Conservation (phyloP, 1,139 yeast species). For the Eremothecium cymbalariae region DNA sequence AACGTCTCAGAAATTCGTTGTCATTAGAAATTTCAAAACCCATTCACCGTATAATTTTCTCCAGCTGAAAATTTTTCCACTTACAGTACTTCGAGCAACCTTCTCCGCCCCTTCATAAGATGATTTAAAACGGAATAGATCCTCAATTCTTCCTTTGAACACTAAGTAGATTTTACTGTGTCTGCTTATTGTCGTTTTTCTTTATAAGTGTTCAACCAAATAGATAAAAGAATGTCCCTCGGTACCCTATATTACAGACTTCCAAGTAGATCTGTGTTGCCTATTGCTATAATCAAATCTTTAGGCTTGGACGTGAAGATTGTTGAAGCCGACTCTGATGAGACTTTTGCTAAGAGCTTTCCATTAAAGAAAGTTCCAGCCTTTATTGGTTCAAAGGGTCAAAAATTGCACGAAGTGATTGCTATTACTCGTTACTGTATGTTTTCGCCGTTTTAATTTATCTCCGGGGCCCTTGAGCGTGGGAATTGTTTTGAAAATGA, state of each 20-base stretch:
- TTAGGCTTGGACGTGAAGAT: constrained; percentile 61
- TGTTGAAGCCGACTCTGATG: constrained; percentile 33
- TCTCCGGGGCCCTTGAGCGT: not conserved
- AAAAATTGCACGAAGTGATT: constrained; percentile 62
- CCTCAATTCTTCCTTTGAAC: not conserved
- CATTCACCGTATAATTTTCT: too few relatives aligned
- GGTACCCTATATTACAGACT: constrained; percentile 54
- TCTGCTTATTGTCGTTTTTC: not conserved
- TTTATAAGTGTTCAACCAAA: not conserved
- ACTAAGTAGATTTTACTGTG: not conserved
- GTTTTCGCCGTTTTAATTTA: constrained; percentile 4
- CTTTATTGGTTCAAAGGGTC: constrained; percentile 69
- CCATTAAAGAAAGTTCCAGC: constrained; percentile 70
- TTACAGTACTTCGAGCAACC: not conserved
- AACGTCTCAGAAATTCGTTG: constrained; percentile 1
- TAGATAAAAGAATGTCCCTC: constrained; percentile 43
- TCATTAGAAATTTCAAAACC: not conserved
- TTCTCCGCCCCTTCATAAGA: not conserved
- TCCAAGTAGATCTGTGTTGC: constrained; percentile 44
- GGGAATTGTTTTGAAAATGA: constrained; percentile 15
- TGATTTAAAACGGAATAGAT: too few relatives aligned
- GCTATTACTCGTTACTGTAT: constrained; percentile 45
- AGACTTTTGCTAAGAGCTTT: constrained; percentile 44
- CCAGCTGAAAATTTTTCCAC: constrained; percentile 1
- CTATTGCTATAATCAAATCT: constrained; percentile 59